A percentile compares a stretch with the other conserved stretches of the same genome.
phyloP scores from a whole-genome alignment of 148 eudicot genomes.

The Euryodendron excelsum region DNA sequence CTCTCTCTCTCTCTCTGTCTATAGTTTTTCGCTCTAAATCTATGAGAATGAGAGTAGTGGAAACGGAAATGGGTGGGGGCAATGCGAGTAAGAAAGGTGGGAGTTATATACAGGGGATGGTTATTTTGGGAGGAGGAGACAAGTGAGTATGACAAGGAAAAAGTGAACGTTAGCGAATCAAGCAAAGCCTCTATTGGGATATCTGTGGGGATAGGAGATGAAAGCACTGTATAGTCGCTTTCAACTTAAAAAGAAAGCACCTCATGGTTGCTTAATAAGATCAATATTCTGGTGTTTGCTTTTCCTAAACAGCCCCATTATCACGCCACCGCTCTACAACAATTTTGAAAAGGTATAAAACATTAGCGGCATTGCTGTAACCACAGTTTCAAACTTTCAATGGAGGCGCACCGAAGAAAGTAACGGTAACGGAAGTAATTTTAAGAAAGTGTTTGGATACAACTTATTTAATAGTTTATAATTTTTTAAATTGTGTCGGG shows the following conservation, averaged over 20 bases:
- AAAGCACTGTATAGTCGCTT: too few relatives aligned
- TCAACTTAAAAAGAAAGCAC: background rate
- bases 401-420: too few relatives aligned
- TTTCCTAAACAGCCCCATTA: background rate
- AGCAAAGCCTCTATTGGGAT: too few relatives aligned
- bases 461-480: too few relatives aligned
- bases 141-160: constrained; percentile 33
- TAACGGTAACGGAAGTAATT: too few relatives aligned
- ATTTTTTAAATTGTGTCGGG: too few relatives aligned
- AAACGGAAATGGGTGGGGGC: background rate
- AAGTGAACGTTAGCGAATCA: constrained; percentile 23
- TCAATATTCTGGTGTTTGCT: background rate
- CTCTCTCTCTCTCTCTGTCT: background rate
- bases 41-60: background rate
- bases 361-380: too few relatives aligned
- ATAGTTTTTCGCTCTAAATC: background rate
- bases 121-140: constrained; percentile 19
- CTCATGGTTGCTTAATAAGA: background rate
- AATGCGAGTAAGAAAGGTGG: background rate
- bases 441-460: too few relatives aligned
- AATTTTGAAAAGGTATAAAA: too few relatives aligned
- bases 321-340: background rate
- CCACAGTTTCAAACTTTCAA: too few relatives aligned
- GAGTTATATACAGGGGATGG: background rate
- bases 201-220: too few relatives aligned